Evolutionary conservation across 1,139 yeast genomes (phyloP).

Genomic region (Spencermartinsiella ligniputridi): DNA sequence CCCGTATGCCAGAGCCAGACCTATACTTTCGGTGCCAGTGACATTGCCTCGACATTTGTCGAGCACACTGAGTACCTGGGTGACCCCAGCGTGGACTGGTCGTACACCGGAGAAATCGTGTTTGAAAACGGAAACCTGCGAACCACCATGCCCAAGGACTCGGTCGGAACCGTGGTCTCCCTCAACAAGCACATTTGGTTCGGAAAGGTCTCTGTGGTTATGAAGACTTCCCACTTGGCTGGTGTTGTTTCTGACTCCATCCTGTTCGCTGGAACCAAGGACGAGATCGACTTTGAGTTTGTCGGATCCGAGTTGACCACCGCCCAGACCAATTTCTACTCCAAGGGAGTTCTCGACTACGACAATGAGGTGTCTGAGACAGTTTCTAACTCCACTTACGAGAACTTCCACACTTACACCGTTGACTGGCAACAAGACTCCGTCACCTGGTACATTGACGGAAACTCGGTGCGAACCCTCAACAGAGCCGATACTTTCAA

Average conservation of each 20-base stretch:
- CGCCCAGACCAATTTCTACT: constrained; percentile 78
- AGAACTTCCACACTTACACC: constrained; percentile 69
- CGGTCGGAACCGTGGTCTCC: constrained; percentile 77
- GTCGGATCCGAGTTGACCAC: constrained; percentile 66
- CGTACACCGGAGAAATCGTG: constrained; percentile 62
- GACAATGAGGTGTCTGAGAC: constrained; percentile 51
- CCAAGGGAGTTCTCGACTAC: constrained; percentile 67
- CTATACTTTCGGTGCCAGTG: constrained; percentile 28
- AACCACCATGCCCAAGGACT: constrained; percentile 72
- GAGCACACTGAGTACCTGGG: constrained; percentile 57
- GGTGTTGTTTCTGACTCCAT: constrained; percentile 88
- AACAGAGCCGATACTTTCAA: constrained; percentile 64
- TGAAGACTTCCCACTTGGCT: constrained; percentile 67
- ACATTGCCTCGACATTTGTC: constrained; percentile 27
- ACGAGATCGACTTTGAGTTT: constrained; percentile 86
- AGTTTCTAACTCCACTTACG: constrained; percentile 45
- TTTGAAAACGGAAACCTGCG: constrained; percentile 51
- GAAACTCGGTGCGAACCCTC: constrained; percentile 63
- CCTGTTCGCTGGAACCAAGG: constrained; percentile 78
- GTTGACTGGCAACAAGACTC: constrained; percentile 81
- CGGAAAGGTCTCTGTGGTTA: constrained; percentile 66
- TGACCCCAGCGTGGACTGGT: constrained; percentile 64
- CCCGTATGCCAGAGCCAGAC: constrained; percentile 38
- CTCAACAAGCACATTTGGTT: constrained; percentile 83
- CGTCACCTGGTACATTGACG: constrained; percentile 73